Evolutionary conservation across 164 flowering plant genomes (phyloP).

Genomic region (Euptelea pleiosperma): DNA sequence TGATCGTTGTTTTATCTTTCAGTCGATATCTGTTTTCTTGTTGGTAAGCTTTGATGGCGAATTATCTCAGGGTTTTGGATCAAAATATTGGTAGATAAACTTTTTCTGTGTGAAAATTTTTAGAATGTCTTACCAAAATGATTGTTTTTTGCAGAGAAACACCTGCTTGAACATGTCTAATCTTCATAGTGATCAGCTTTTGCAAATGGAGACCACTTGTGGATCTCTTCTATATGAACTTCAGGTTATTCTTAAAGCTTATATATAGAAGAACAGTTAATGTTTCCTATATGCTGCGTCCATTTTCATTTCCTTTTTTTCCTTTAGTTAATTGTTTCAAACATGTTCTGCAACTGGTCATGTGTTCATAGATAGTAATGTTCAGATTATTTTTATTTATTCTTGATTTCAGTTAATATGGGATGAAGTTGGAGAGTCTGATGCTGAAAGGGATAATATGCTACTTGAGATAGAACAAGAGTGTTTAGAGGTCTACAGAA

Average conservation of each 20-base stretch:
- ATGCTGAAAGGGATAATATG: slow-evolving; percentile 57
- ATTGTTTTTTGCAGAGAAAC: slow-evolving; percentile 16
- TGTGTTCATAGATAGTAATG: not conserved
- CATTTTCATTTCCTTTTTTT: too few relatives aligned
- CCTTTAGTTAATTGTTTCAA: too few relatives aligned
- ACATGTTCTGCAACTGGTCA: not conserved
- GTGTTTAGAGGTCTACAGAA: slow-evolving; percentile 67
- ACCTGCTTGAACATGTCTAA: slow-evolving; percentile 24
- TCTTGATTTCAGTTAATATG: slow-evolving; percentile 53
- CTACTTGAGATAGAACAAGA: slow-evolving; percentile 63
- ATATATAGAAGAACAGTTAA: not conserved
- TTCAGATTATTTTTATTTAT: not conserved
- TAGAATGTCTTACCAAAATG: not conserved
- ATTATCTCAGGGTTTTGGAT: too few relatives aligned
- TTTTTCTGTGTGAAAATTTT: slow-evolving; percentile 1
- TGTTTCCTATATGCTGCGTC: not conserved
- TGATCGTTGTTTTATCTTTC: too few relatives aligned
- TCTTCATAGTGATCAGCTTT: slow-evolving; percentile 25
- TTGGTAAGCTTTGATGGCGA: too few relatives aligned
- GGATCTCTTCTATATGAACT: slow-evolving; percentile 56
- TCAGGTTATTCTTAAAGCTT: slow-evolving; percentile 39
- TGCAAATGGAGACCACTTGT: slow-evolving; percentile 51
- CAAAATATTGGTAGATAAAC: too few relatives aligned
- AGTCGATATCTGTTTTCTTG: too few relatives aligned
- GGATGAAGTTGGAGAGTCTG: slow-evolving; percentile 85